phyloP scores from a whole-genome alignment of 257 asterid species.

The Gentiana macrophylla region DNA sequence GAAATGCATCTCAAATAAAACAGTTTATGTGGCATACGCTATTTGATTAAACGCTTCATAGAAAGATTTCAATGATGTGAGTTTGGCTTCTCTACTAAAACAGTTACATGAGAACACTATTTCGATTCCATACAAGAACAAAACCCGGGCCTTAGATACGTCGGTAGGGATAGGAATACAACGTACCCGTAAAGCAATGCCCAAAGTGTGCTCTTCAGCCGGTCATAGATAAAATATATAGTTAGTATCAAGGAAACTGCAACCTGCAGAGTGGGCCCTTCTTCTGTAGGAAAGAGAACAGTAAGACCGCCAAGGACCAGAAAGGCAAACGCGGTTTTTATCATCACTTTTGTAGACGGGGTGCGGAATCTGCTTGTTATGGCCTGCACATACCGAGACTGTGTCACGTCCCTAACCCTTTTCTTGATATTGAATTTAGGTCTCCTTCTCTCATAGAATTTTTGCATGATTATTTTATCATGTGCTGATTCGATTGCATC shows the following conservation, averaged over 20 bases:
- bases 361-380: conserved; percentile 72
- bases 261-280: conserved; percentile 97
- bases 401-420: conserved; percentile 78
- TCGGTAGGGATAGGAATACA: conserved; percentile 1
- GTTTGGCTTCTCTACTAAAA: too few relatives aligned
- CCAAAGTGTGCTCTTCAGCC: conserved; percentile 66
- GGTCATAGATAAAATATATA: conserved; percentile 60
- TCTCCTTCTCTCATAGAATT: conserved; percentile 80
- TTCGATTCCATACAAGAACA: too few relatives aligned
- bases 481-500: conserved; percentile 96
- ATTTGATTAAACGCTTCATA: not conserved
- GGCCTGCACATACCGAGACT: conserved; percentile 72
- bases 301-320: conserved; percentile 71
- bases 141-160: too few relatives aligned
- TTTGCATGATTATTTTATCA: conserved; percentile 90
- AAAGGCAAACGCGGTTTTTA: conserved; percentile 71
- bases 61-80: too few relatives aligned
- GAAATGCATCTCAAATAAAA: not conserved
- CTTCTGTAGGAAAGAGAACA: conserved; percentile 90
- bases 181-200: conserved; percentile 86
- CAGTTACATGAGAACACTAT: too few relatives aligned
- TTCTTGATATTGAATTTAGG: conserved; percentile 85
- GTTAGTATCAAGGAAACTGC: conserved; percentile 64
- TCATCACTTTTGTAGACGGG: conserved; percentile 53
- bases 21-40: not conserved